Evolutionary conservation across 345 rosid species (phyloP), one percentile per base, ranked within the genome.

Genomic region (Triadica sebifera): DNA sequence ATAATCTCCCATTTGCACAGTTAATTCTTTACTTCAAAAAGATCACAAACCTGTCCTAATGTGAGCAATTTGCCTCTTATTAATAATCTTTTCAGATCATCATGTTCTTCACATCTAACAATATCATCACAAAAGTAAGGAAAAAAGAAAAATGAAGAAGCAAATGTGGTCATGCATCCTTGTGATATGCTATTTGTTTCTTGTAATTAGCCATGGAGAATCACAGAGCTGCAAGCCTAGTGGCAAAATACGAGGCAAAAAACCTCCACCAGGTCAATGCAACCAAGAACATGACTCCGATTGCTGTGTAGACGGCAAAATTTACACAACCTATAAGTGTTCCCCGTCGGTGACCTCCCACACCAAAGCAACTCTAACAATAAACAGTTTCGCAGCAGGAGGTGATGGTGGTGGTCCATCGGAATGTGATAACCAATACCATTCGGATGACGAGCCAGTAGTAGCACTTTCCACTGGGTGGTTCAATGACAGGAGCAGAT

Each of bases 401-500:
- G 59, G 59, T 51, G 56, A 51, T 19, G 56, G 56, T 51, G 56
- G 56, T 5, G 59, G 59, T 55, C 59, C 59, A 9, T 55, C 24
- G 20, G 59, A 55, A 19, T 55, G 24, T 55, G 59, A 55, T n/a
- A 55, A 55, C 11, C 24, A 19, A 55, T 55, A 55, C 24, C 59
- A 55, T 55, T 17, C 59, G 2, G 59, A 55, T 55, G 19, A 17
- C 24, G 59, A 55, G n/a, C 56, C n/a, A 51, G 77, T 57, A n/a
- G 77, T 66, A 20, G 77, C 77, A 12, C 47, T 67, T 5, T 67
- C 78, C 4, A 47, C 68, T 1, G 73, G 73, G 22, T 68, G 73
- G 73, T 68, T 75, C 62, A 37, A 45, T 25, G 49, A 59, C 16
- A 68, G 4, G 49, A 67, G 24, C 10, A 47, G 78, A 16, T 75